A percentile compares a stretch with the other conserved stretches of the same genome.
Conservation (phyloP, 116 monocot genomes). For the Thalassia testudinum region DNA sequence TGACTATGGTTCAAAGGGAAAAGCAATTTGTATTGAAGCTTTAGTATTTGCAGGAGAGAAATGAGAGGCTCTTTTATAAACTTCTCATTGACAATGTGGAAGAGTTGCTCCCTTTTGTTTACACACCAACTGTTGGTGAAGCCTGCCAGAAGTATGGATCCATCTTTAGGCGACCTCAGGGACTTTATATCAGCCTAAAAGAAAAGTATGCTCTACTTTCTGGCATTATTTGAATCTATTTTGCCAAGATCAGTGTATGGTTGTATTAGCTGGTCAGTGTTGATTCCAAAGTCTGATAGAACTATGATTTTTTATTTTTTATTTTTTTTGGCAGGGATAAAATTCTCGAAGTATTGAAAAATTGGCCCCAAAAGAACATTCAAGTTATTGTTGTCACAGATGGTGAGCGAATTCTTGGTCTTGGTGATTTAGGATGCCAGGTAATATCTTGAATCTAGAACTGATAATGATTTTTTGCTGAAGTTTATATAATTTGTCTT, state of each 20-base stretch:
- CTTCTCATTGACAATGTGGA: constrained; percentile 77
- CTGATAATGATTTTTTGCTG: neutral
- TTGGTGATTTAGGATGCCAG: constrained; percentile 84
- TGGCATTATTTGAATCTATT: neutral
- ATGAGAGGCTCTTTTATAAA: constrained; percentile 86
- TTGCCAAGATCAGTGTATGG: neutral
- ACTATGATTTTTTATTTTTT: neutral
- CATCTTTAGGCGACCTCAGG: constrained; percentile 69
- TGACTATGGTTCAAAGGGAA: no score
- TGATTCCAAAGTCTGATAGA: neutral
- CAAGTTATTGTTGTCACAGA: constrained; percentile 84
- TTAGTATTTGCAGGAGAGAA: constrained; percentile 43
- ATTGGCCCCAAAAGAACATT: constrained; percentile 73
- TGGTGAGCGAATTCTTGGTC: constrained; percentile 75
- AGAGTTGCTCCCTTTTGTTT: constrained; percentile 78
- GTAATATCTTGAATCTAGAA: constrained; percentile 7
- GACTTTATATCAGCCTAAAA: constrained; percentile 71
- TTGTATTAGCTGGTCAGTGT: neutral
- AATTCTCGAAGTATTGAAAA: constrained; percentile 69
- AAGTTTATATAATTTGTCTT: neutral
- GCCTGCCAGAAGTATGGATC: constrained; percentile 85
- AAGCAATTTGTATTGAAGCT: no score
- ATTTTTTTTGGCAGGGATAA: constrained; percentile 22
- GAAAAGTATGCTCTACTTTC: constrained; percentile 43
- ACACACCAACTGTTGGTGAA: constrained; percentile 86